Evolutionary conservation across 2,329 filamentous ascomycete species (phyloP), one percentile per base, ranked within the genome.

Genomic region (Arthroderma sp.): DNA sequence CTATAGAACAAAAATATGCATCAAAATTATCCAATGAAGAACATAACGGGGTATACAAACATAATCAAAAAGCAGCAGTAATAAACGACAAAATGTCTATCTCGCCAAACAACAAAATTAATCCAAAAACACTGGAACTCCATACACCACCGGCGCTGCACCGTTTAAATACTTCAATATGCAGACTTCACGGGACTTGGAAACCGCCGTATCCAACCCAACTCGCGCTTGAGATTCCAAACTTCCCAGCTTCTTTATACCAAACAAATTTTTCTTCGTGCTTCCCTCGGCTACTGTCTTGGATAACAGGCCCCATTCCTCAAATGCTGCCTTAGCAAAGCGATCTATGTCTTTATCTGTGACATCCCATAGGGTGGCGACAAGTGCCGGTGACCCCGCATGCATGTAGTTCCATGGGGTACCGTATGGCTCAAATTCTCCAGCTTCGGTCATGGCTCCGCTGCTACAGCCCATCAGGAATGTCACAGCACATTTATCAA

Each of bases 341-440:
- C 88, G 83, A 67, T 98, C 93, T 61, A 95, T 94, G 62, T 98
- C 91, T 56, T 85, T 85, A 61, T 98, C 91, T 6, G 91, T 98
- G 41, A 98, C 91, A 63, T 98, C 91, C 91, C 91, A 98, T 33
- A 98, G 71, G 10, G 88, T 95, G 38, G 87, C 91, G 2, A 96
- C 80, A 6, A 96, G 78, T 0, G 89, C 87, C 3, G 86, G 87
- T 54, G 76, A 79, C 1, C 86, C 89, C 0, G 87, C 88, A 53
- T 89, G 80, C 65, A 98, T 80, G 66, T 96, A 96, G 55, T 88
- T 87, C 67, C 88, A 80, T 27, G 91, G 84, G 45, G 89, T 86
- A 1, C 91, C 89, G 54, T 84, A 82, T n/a, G 83, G 81, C 62
- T 96, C 88, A 56, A 94, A 94, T 50, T 86, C 82, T 41, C 89